Evolutionary conservation across 2,329 filamentous ascomycete genomes (phyloP).

Genomic region (Lasiodiplodia sp.): DNA sequence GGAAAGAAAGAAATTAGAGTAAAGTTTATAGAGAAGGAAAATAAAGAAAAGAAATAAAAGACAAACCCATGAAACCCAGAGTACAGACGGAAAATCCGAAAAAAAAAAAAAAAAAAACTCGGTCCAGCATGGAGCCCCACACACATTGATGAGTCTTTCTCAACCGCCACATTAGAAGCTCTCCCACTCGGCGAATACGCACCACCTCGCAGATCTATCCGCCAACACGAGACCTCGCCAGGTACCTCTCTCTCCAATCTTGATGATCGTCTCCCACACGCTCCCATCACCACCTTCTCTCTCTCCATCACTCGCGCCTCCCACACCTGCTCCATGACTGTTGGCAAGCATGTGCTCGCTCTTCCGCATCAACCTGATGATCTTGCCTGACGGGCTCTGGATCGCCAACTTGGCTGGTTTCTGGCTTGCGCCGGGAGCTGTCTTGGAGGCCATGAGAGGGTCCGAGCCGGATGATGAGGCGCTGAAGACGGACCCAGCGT

Average conservation of each 20-base stretch:
- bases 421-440: constrained; percentile 57
- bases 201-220: constrained; percentile 85
- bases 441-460: constrained; percentile 34
- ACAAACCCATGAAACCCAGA: background rate
- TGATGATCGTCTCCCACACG: constrained; percentile 89
- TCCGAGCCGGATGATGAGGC: constrained; percentile 44
- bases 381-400: constrained; percentile 93
- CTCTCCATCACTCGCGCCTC: constrained; percentile 33
- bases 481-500: constrained; percentile 58
- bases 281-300: constrained; percentile 74
- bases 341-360: constrained; percentile 66
- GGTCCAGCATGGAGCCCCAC: background rate
- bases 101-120: background rate
- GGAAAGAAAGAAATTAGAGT: constrained; percentile 17
- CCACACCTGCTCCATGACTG: constrained; percentile 30
- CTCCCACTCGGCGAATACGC: constrained; percentile 89
- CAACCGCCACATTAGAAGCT: constrained; percentile 57
- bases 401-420: constrained; percentile 97
- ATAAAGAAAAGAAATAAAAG: background rate
- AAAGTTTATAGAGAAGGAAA: background rate
- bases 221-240: constrained; percentile 85
- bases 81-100: background rate
- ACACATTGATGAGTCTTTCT: background rate
- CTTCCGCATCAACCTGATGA: constrained; percentile 84
- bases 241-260: constrained; percentile 80